Evolutionary conservation across 2,329 filamentous ascomycete genomes (phyloP).

Genomic region (Paracoccidioides brasiliensis): DNA sequence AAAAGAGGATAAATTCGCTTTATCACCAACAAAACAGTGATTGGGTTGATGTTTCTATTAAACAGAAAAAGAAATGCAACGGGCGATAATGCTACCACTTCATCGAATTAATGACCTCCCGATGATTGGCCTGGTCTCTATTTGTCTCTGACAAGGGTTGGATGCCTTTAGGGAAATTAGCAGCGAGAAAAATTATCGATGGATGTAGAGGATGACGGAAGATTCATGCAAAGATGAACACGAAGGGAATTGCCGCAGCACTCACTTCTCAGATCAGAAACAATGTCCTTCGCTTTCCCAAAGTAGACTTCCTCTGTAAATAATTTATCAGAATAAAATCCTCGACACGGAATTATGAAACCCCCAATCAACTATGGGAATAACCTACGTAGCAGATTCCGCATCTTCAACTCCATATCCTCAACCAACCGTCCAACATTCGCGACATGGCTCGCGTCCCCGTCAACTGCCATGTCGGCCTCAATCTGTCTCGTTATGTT

Average conservation of each 20-base stretch:
- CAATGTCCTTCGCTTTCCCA: slow-evolving; percentile 96
- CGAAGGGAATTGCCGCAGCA: neutral
- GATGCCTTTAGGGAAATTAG: slow-evolving; percentile 38
- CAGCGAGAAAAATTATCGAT: neutral
- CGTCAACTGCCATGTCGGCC: slow-evolving; percentile 76
- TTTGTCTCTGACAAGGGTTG: slow-evolving; percentile 72
- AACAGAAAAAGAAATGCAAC: neutral
- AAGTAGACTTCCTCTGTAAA: slow-evolving; percentile 83
- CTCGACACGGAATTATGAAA: too few species aligned
- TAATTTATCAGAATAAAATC: slow-evolving; percentile 2
- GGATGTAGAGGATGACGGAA: neutral
- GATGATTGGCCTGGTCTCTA: slow-evolving; percentile 69
- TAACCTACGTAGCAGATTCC: slow-evolving; percentile 64
- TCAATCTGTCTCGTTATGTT: slow-evolving; percentile 98
- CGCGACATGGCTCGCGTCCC: slow-evolving; percentile 83
- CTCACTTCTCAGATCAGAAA: slow-evolving; percentile 80
- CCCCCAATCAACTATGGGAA: too few species aligned
- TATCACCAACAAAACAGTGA: neutral
- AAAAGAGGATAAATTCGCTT: neutral
- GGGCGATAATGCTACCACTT: slow-evolving; percentile 20
- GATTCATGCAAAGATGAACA: slow-evolving; percentile 3
- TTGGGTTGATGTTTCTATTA: slow-evolving; percentile 3
- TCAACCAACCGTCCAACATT: slow-evolving; percentile 92
- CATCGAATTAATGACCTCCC: slow-evolving; percentile 66
- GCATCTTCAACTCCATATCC: slow-evolving; percentile 99